These are phyloP conservation scores for Vigna angularis DNA, from an alignment of 306 rosid genomes.

Conservation along the genomic window DNA sequence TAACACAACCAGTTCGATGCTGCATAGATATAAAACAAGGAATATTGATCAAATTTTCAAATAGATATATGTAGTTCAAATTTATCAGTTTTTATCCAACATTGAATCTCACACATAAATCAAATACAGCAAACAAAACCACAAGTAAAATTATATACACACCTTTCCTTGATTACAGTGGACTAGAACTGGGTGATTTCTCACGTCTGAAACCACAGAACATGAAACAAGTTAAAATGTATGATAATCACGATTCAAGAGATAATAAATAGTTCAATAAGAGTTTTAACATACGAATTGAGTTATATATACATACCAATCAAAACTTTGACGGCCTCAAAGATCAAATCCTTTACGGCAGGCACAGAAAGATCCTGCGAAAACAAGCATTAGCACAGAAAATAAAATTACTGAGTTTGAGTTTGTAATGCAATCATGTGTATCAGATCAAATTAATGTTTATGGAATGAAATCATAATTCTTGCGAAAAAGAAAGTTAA, in stretches of 20 bases:
- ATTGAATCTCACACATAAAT: neutral
- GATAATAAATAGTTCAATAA: neutral
- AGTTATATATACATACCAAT: conserved; percentile 50
- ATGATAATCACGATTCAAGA: conserved; percentile 11
- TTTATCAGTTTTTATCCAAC: too few relatives aligned
- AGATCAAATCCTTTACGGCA: conserved; percentile 52
- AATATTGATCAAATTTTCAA: too few relatives aligned
- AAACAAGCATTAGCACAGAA: neutral
- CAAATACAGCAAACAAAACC: neutral
- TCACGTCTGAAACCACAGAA: conserved; percentile 42
- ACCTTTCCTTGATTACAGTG: conserved; percentile 50
- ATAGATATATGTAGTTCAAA: too few relatives aligned
- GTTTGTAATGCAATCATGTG: neutral
- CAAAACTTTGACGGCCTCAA: conserved; percentile 70
- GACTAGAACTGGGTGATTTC: conserved; percentile 49
- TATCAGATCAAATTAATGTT: too few relatives aligned
- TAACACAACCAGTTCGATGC: conserved; percentile 85
- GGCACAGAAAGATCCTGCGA: conserved; percentile 64
- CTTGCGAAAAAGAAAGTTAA: neutral
- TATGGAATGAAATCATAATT: too few relatives aligned
- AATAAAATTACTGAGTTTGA: neutral
- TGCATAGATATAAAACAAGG: conserved; percentile 31
- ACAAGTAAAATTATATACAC: neutral
- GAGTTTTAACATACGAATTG: neutral
- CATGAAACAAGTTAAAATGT: neutral